Percentiles rank a stretch among this genome's conserved stretches.
Conservation (phyloP, 1,284 basidiomycete species). For the Phenoliferia sp. region DNA sequence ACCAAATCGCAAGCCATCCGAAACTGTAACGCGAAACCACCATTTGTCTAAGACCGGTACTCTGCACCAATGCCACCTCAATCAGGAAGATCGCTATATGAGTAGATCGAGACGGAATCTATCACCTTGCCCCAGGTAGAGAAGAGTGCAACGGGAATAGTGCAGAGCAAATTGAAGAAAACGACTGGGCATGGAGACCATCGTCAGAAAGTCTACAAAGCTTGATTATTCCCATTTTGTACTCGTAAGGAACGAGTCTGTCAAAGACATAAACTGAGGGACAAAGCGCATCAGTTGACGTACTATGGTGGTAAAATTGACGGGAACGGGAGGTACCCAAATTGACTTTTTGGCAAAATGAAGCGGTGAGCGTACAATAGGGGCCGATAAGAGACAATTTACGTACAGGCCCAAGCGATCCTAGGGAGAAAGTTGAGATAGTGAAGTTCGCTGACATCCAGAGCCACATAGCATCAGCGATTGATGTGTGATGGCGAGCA, state of each 20-base stretch:
- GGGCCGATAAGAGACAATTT: background rate
- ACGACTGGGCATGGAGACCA: too few species aligned
- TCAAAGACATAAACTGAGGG: conserved; percentile 31
- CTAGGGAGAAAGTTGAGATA: conserved; percentile 61
- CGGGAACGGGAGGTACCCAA: too few species aligned
- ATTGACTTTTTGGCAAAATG: background rate
- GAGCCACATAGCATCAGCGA: conserved; percentile 14
- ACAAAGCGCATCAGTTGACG: background rate
- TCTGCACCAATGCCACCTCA: too few species aligned
- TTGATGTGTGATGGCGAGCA: conserved; percentile 21
- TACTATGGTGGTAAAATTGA: too few species aligned
- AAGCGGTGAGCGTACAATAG: background rate
- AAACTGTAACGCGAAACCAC: conserved; percentile 44
- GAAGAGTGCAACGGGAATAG: conserved; percentile 41
- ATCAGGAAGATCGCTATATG: too few species aligned
- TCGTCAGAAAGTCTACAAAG: too few species aligned
- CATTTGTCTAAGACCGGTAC: conserved; percentile 57
- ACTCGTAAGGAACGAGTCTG: conserved; percentile 63
- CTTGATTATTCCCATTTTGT: too few species aligned
- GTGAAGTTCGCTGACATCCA: conserved; percentile 28
- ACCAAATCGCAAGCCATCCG: conserved; percentile 36
- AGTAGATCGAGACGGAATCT: too few species aligned
- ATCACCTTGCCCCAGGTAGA: conserved; percentile 71
- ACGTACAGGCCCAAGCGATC: conserved; percentile 58
- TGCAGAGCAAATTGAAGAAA: conserved; percentile 64